These are phyloP conservation scores for Aspergillus japonicus DNA, from an alignment of 2,329 filamentous ascomycete species.

Conservation along the genomic window DNA sequence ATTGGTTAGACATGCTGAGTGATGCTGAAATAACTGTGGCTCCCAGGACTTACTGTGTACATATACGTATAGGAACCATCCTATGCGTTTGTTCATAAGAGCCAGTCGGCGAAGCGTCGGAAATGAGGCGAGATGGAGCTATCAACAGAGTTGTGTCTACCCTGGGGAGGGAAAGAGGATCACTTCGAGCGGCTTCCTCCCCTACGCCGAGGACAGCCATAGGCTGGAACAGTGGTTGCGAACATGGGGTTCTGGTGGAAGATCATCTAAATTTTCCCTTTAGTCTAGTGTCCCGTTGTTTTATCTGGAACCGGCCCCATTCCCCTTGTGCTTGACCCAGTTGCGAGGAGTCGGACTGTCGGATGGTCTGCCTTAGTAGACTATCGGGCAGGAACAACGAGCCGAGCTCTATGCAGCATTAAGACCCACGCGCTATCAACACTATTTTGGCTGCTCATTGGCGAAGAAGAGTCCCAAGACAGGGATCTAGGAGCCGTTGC, in stretches of 20 bases:
- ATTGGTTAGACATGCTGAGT: background rate
- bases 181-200: background rate
- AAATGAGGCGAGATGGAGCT: background rate
- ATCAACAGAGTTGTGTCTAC: background rate
- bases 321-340: background rate
- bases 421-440: background rate
- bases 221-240: background rate
- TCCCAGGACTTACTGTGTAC: background rate
- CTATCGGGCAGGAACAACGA: background rate
- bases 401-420: background rate
- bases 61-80: background rate
- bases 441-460: background rate
- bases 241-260: background rate
- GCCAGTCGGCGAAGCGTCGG: background rate
- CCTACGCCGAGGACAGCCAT: background rate
- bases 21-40: background rate
- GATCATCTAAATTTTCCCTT: background rate
- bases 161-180: background rate
- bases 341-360: too few species aligned
- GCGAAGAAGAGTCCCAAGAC: background rate
- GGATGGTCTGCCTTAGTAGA: background rate
- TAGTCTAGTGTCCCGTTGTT: background rate
- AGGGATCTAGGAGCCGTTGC: slow-evolving; percentile 9
- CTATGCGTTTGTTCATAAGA: too few species aligned
- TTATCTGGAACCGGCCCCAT: background rate